Evolutionary conservation across 176 grass and related monocot species (phyloP).

Genomic region (Eremochloa ophiuroides): DNA sequence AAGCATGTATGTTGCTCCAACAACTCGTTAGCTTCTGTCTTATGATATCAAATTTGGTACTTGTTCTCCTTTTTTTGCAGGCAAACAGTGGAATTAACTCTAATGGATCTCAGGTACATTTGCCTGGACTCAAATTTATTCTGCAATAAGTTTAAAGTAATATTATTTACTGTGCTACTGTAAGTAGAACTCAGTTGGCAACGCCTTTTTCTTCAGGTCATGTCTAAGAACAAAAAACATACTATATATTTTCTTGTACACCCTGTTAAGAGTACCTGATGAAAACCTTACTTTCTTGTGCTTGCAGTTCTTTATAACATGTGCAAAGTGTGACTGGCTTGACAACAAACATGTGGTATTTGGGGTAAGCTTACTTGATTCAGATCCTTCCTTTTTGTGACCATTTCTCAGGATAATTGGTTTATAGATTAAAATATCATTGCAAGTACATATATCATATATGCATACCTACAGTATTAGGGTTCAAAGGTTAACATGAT

Average conservation of each 20-base stretch:
- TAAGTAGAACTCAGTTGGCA: background rate
- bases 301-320: conserved; percentile 89
- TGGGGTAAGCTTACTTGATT: conserved; percentile 60
- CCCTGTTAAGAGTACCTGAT: background rate
- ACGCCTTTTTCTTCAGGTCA: background rate
- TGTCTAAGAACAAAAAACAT: background rate
- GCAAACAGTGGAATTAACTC: conserved; percentile 87
- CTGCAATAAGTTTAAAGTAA: background rate
- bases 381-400: background rate
- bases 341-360: conserved; percentile 98
- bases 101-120: conserved; percentile 91
- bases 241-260: background rate
- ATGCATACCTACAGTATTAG: background rate
- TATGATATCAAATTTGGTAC: background rate
- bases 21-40: background rate
- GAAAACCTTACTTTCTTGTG: conserved; percentile 22
- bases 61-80: conserved; percentile 31
- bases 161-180: background rate
- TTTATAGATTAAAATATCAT: background rate
- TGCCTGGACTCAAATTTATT: too few relatives aligned
- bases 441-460: background rate
- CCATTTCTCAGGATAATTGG: background rate
- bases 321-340: conserved; percentile 98
- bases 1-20: background rate
- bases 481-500: background rate